Percentiles rank a stretch among this genome's conserved stretches.
Conservation (phyloP, 331 rosid genomes). For the Pyracantha coccinea region DNA sequence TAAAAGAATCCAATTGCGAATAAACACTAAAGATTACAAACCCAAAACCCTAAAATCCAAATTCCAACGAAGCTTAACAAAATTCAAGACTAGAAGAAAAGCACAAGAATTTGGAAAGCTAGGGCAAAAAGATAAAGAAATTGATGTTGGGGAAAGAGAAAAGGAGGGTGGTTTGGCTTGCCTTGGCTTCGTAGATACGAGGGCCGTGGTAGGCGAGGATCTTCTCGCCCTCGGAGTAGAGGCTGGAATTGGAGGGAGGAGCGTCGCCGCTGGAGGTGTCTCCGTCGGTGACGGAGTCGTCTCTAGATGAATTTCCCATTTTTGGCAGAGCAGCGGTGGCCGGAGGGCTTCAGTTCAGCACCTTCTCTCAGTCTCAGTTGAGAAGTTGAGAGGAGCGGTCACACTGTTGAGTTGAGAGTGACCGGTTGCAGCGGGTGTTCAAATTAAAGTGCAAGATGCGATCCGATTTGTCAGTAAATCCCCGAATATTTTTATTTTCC, state of each 20-base stretch:
- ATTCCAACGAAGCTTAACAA: not conserved
- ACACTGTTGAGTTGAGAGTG: not conserved
- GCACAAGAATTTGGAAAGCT: not conserved
- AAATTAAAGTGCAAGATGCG: not conserved
- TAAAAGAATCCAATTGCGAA: not conserved
- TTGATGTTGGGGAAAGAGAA: not conserved
- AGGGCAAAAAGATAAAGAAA: not conserved
- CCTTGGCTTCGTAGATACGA: conserved; percentile 97
- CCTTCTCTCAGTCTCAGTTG: not conserved
- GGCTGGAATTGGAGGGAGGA: conserved; percentile 41
- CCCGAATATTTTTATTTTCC: too few relatives aligned
- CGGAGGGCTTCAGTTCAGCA: not conserved
- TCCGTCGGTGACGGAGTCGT: conserved; percentile 56
- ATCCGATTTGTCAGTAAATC: not conserved
- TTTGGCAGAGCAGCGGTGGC: not conserved
- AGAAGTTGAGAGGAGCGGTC: not conserved
- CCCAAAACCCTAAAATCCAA: conserved; percentile 10
- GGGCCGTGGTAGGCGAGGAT: conserved; percentile 89
- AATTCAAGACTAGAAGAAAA: not conserved
- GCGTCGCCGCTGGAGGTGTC: conserved; percentile 64
- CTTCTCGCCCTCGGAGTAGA: conserved; percentile 71
- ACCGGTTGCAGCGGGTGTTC: not conserved
- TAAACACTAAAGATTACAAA: not conserved
- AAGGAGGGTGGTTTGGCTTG: not conserved
- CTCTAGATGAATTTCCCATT: conserved; percentile 74